These are phyloP conservation scores for Diplotaxis tenuifolia DNA, from an alignment of 345 rosid genomes.

Conservation along the genomic window DNA sequence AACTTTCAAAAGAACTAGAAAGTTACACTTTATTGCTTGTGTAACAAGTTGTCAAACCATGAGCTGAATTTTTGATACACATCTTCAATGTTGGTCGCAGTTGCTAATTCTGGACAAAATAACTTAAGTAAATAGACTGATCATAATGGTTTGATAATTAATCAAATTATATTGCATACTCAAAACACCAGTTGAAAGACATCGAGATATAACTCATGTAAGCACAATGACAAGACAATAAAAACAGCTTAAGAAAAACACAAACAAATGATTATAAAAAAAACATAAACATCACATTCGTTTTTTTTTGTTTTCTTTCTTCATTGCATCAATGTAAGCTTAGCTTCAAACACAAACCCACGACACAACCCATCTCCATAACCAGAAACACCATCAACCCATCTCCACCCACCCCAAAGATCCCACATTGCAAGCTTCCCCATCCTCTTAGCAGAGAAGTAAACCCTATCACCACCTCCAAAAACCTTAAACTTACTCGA, in stretches of 20 bases:
- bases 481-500: constrained; percentile 86
- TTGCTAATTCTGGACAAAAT: no score
- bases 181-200: background rate
- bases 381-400: constrained; percentile 78
- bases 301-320: background rate
- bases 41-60: no score
- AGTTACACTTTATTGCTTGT: no score
- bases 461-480: constrained; percentile 76
- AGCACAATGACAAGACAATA: background rate
- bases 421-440: constrained; percentile 82
- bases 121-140: no score
- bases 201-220: background rate
- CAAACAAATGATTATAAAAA: background rate
- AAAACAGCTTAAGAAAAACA: background rate
- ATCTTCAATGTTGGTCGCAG: background rate
- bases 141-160: no score
- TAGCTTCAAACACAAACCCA: constrained; percentile 71
- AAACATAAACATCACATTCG: constrained; percentile 7
- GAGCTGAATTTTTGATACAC: no score
- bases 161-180: background rate
- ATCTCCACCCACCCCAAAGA: constrained; percentile 60
- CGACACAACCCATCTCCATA: constrained; percentile 65
- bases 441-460: constrained; percentile 73
- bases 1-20: no score
- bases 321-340: constrained; percentile 51